These are phyloP conservation scores for Mrakia frigida DNA, from an alignment of 768 basidiomycete species.

Conservation along the genomic window DNA sequence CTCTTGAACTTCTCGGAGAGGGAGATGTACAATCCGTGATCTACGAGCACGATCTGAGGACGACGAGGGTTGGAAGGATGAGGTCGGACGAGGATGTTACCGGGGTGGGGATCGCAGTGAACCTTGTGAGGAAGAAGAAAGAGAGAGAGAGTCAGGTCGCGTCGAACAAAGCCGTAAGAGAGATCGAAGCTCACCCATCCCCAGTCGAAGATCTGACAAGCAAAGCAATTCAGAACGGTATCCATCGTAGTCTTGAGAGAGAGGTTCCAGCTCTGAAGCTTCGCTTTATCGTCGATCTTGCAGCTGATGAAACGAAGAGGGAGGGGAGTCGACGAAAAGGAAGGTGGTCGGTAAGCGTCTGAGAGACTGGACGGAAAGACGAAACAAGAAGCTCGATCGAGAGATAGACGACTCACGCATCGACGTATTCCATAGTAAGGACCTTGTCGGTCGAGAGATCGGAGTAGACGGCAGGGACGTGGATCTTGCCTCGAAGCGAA, in stretches of 20 bases:
- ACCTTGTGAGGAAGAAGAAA: constrained; percentile 31
- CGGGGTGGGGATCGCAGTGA: constrained; percentile 56
- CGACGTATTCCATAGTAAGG: constrained; percentile 48
- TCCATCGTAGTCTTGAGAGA: constrained; percentile 55
- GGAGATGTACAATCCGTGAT: constrained; percentile 77
- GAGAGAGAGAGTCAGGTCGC: background rate
- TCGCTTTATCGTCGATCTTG: constrained; percentile 44
- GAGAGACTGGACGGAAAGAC: too few species aligned
- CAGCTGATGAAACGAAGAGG: too few species aligned
- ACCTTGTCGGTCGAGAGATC: constrained; percentile 69
- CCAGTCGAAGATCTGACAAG: constrained; percentile 85
- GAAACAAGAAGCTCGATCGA: too few species aligned
- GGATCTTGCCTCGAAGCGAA: constrained; percentile 60
- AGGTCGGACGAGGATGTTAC: constrained; percentile 61
- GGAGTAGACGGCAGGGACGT: constrained; percentile 63
- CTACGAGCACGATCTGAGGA: constrained; percentile 62
- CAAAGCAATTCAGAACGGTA: constrained; percentile 79
- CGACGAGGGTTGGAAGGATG: constrained; percentile 54
- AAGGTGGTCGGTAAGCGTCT: too few species aligned
- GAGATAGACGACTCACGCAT: constrained; percentile 38
- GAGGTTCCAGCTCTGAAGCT: constrained; percentile 43
- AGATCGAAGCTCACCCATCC: constrained; percentile 62
- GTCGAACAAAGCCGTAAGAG: background rate
- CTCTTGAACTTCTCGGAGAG: constrained; percentile 62
- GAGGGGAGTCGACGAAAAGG: too few species aligned